A percentile compares a stretch with the other conserved stretches of the same genome.
Evolutionary conservation across 2,329 filamentous ascomycete genomes (phyloP).

Genomic region (Aspergillus oerlinghausenensis): DNA sequence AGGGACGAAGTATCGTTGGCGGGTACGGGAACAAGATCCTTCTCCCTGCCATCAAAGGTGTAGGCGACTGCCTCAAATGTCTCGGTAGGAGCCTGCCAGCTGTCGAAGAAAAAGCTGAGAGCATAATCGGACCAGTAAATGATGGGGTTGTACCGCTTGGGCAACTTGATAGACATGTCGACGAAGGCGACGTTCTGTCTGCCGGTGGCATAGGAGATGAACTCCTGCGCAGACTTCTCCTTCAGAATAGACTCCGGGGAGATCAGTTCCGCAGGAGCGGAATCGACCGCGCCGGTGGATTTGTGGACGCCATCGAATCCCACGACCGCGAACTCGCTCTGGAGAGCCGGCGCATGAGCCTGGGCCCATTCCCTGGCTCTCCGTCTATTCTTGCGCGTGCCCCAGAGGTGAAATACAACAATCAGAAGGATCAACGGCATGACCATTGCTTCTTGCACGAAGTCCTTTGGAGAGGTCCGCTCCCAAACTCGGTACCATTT

Average conservation of each 20-base stretch:
- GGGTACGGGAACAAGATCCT: conserved; percentile 63
- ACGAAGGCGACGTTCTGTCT: conserved; percentile 89
- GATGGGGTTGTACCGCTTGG: conserved; percentile 83
- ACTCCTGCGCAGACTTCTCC: conserved; percentile 86
- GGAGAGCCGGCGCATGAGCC: conserved; percentile 66
- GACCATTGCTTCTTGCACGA: conserved; percentile 81
- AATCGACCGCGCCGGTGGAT: conserved; percentile 42
- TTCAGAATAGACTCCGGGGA: conserved; percentile 62
- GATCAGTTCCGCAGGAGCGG: conserved; percentile 35
- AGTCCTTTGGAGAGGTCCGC: conserved; percentile 77
- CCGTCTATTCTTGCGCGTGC: conserved; percentile 70
- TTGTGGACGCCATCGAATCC: conserved; percentile 64
- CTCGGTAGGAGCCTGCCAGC: conserved; percentile 65
- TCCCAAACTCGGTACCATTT: conserved; percentile 98
- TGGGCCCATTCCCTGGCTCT: conserved; percentile 78
- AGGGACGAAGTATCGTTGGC: conserved; percentile 58
- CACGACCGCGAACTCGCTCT: conserved; percentile 79
- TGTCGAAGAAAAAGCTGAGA: conserved; percentile 75
- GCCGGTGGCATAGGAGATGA: conserved; percentile 80
- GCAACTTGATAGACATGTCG: conserved; percentile 75
- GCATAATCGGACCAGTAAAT: conserved; percentile 61
- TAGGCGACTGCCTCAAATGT: conserved; percentile 72
- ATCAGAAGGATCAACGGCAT: conserved; percentile 70
- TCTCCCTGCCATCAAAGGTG: conserved; percentile 89
- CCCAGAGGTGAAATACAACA: conserved; percentile 74